Evolutionary conservation across 108 stramenopile species (phyloP), one percentile per base, ranked within the genome.

Genomic region (Conticribra guillardii): DNA sequence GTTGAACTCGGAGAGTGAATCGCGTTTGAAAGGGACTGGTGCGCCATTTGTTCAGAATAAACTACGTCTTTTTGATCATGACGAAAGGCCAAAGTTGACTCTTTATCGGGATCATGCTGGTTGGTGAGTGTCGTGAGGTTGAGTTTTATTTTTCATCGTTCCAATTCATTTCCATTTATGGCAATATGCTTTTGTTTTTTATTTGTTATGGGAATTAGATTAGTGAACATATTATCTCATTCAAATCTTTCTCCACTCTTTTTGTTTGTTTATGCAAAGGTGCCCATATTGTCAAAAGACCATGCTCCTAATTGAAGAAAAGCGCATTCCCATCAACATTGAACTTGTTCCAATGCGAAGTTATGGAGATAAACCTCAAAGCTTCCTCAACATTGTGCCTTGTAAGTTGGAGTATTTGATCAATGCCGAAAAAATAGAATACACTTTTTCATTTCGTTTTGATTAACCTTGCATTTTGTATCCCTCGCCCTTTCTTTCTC

Each of bases 271-370:
- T n/a, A n/a, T n/a, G n/a, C n/a, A n/a, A n/a, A 79, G 82, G 82
- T 83, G 82, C 33, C 82, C 82, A 18, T 83, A 83, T 41, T 83
- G 82, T 50, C 79, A 83, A 67, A 80, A 84, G 54, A 77, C 79
- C 0, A 96, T 91, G 87, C 71, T 97, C 14, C 61, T 96, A 41
- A 85, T 97, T 33, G 97, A 97, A 77, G 97, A 96, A 67, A 97
- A 97, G 74, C 71, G 81, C 41, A 83, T 96, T 14, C 96, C 96
- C 4, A 88, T 94, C 69, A 76, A 87, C 23, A 92, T 97, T 31
- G 93, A 91, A 64, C 79, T 96, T 14, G 92, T 97, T 41, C 92
- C 92, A 46, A 97, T 97, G 97, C 64, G 97, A 64, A 82, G 78
- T 31, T 97, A 97, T 67, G 97, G 97, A 5, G 97, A 96, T 67